phyloP scores from a whole-genome alignment of 2,329 filamentous ascomycete species.

The Cordyceps pruinosa region DNA sequence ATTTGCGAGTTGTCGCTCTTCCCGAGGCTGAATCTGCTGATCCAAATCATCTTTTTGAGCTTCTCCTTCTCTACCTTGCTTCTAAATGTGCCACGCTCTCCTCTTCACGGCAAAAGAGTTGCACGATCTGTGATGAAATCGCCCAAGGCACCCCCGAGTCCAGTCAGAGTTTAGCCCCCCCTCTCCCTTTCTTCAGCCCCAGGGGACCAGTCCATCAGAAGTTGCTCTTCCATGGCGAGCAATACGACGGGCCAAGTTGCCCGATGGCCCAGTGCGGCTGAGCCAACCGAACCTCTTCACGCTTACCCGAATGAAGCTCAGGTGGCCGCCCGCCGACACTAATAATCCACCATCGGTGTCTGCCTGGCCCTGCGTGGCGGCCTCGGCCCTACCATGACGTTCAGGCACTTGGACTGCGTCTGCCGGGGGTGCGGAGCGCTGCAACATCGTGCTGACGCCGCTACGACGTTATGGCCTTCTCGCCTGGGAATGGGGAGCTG shows the following conservation, averaged over 20 bases:
- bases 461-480: background rate
- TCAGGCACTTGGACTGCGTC: too few species aligned
- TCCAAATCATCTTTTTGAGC: background rate
- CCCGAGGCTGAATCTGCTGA: background rate
- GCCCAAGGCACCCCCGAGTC: background rate
- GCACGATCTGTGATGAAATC: background rate
- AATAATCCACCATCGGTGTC: background rate
- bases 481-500: background rate
- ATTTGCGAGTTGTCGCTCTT: background rate
- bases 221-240: conserved; percentile 3
- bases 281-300: background rate
- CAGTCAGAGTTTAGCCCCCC: background rate
- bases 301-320: conserved; percentile 3
- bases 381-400: too few species aligned
- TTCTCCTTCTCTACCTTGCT: background rate
- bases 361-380: background rate
- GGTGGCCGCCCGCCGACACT: conserved; percentile 6
- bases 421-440: background rate
- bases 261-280: conserved; percentile 1
- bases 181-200: background rate
- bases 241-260: conserved; percentile 3
- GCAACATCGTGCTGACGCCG: background rate
- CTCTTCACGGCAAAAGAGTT: background rate
- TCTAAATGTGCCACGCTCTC: background rate
- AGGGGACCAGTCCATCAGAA: background rate